Evolutionary conservation across 495 filamentous ascomycete genomes (phyloP).

Genomic region (Xylaria grammica): DNA sequence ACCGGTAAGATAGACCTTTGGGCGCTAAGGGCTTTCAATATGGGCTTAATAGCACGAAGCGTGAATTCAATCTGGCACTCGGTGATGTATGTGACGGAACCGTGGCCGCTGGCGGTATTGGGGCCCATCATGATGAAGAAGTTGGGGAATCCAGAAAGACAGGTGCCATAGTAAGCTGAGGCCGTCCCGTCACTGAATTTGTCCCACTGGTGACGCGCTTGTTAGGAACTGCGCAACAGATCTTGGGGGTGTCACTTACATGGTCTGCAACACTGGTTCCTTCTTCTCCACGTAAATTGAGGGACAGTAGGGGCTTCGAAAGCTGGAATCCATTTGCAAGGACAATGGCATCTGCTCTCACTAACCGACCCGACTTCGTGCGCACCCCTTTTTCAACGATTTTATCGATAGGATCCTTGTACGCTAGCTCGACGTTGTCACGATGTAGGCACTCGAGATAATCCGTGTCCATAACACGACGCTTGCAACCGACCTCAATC

Average conservation of each 20-base stretch:
- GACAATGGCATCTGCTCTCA: slow-evolving; percentile 64
- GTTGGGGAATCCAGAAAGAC: slow-evolving; percentile 70
- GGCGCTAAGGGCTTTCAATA: slow-evolving; percentile 49
- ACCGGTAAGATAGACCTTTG: slow-evolving; percentile 42
- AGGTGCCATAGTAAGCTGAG: slow-evolving; percentile 67
- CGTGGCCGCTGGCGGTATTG: slow-evolving; percentile 69
- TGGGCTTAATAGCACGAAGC: slow-evolving; percentile 56
- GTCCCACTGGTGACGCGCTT: slow-evolving; percentile 38
- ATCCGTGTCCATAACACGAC: slow-evolving; percentile 59
- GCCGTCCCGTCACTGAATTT: slow-evolving; percentile 54
- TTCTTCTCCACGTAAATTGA: slow-evolving; percentile 16
- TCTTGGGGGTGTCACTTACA: slow-evolving; percentile 27
- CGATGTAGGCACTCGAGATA: slow-evolving; percentile 63
- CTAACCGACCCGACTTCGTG: slow-evolving; percentile 35
- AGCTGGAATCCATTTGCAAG: slow-evolving; percentile 61
- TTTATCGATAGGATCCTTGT: slow-evolving; percentile 49
- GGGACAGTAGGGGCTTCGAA: background rate
- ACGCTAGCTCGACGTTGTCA: slow-evolving; percentile 59
- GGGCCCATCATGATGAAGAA: slow-evolving; percentile 72
- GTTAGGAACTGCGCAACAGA: background rate
- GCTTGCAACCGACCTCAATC: slow-evolving; percentile 67
- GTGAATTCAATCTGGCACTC: slow-evolving; percentile 64
- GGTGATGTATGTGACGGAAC: slow-evolving; percentile 61
- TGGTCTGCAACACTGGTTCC: slow-evolving; percentile 13
- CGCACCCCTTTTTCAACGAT: slow-evolving; percentile 35